Evolutionary conservation across 1,284 basidiomycete species (phyloP).

Genomic region (Papiliotrema laurentii): DNA sequence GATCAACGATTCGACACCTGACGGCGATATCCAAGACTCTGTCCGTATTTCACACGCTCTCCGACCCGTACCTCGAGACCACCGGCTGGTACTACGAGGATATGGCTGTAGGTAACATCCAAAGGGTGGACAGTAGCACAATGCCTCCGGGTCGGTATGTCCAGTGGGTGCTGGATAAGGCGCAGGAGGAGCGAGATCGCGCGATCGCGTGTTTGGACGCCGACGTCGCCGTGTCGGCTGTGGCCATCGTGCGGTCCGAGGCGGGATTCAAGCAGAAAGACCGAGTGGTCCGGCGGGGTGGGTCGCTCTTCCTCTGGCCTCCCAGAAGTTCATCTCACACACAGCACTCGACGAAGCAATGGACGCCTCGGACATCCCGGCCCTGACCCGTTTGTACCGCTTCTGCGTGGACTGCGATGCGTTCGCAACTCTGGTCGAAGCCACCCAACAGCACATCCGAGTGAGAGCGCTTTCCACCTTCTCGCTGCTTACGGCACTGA

Average conservation of each 20-base stretch:
- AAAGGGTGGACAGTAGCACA: slow-evolving; percentile 14
- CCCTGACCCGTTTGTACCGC: slow-evolving; percentile 59
- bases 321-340: no score
- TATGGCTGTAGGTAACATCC: slow-evolving; percentile 8
- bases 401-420: slow-evolving; percentile 62
- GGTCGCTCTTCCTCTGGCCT: no score
- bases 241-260: slow-evolving; percentile 14
- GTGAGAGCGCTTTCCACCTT: no score
- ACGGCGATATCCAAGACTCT: slow-evolving; percentile 18
- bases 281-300: slow-evolving; percentile 23
- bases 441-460: slow-evolving; percentile 58
- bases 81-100: slow-evolving; percentile 21
- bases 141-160: slow-evolving; percentile 28
- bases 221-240: slow-evolving; percentile 15
- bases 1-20: slow-evolving; percentile 18
- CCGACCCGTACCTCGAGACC: slow-evolving; percentile 23
- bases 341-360: slow-evolving; percentile 62
- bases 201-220: slow-evolving; percentile 14
- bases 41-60: slow-evolving; percentile 17
- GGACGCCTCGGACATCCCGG: slow-evolving; percentile 52
- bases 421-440: slow-evolving; percentile 56
- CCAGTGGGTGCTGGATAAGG: slow-evolving; percentile 30
- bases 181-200: slow-evolving; percentile 26
- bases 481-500: neutral
- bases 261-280: slow-evolving; percentile 18